A percentile compares a stretch with the other conserved stretches of the same genome.
Evolutionary conservation across 108 stramenopile genomes (phyloP).

Genomic region (Skeletonema grethae): DNA sequence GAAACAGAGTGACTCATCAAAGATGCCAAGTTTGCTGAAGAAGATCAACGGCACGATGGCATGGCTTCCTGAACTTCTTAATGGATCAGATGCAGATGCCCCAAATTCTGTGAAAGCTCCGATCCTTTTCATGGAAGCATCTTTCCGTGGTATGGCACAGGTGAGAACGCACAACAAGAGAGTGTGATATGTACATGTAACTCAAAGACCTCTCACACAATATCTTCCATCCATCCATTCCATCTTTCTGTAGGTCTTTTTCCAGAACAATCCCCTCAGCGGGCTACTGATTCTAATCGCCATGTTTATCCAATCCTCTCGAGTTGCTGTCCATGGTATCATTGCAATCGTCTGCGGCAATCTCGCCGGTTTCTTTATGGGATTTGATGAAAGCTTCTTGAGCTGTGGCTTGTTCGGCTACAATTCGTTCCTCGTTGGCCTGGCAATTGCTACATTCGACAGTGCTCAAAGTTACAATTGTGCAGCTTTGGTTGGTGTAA

Average conservation of each 20-base stretch:
- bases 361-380: conserved; percentile 28
- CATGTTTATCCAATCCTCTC: conserved; percentile 40
- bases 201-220: background rate
- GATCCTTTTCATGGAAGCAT: conserved; percentile 23
- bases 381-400: conserved; percentile 36
- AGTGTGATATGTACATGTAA: background rate
- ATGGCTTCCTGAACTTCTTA: conserved; percentile 8
- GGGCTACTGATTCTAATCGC: conserved; percentile 40
- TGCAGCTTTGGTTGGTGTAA: conserved; percentile 4
- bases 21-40: background rate
- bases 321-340: conserved; percentile 44
- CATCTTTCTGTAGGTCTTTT: conserved; percentile 23
- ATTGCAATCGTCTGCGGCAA: conserved; percentile 37
- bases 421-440: conserved; percentile 43
- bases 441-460: conserved; percentile 47
- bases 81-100: background rate
- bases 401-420: conserved; percentile 47
- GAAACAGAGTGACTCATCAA: background rate
- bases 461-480: conserved; percentile 21
- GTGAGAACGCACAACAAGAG: background rate
- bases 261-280: conserved; percentile 46
- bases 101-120: background rate
- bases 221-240: background rate
- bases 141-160: conserved; percentile 37
- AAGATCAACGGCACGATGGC: conserved; percentile 26